Evolutionary conservation across 148 eudicot species (phyloP).

Genomic region (Rhododendron henanense): DNA sequence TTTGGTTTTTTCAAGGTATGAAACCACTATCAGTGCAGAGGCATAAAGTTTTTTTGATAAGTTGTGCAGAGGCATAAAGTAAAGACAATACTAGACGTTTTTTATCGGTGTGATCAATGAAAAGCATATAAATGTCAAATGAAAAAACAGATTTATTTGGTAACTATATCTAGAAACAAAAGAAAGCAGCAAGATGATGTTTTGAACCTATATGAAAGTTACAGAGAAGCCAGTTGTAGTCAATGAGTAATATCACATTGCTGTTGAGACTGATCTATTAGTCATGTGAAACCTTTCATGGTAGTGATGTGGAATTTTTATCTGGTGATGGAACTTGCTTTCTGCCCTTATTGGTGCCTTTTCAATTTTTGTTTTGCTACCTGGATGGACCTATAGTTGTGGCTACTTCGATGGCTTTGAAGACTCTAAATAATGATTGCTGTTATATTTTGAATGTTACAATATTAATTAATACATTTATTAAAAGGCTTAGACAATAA

Average conservation of each 20-base stretch:
- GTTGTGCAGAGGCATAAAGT: not conserved
- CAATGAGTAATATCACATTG: not conserved
- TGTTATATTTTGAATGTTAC: not conserved
- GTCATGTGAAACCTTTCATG: not conserved
- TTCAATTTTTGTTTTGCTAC: slow-evolving; percentile 1
- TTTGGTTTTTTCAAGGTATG: not conserved
- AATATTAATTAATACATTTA: not conserved
- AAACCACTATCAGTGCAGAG: not conserved
- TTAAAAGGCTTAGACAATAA: not conserved
- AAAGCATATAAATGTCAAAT: not conserved
- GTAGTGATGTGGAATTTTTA: not conserved
- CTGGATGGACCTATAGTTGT: not conserved
- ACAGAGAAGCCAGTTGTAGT: not conserved
- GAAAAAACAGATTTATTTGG: not conserved
- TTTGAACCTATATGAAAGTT: not conserved
- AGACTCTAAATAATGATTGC: not conserved
- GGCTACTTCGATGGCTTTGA: not conserved
- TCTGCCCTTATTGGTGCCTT: not conserved
- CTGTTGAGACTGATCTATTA: not conserved
- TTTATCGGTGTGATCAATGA: not conserved
- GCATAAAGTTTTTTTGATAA: not conserved
- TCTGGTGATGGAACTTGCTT: not conserved
- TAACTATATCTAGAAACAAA: not conserved
- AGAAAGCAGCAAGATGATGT: not conserved
- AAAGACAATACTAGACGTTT: not conserved